A percentile compares a stretch with the other conserved stretches of the same genome.
phyloP scores from a whole-genome alignment of 169 alveolate genomes.

The Perkinsus olseni region DNA sequence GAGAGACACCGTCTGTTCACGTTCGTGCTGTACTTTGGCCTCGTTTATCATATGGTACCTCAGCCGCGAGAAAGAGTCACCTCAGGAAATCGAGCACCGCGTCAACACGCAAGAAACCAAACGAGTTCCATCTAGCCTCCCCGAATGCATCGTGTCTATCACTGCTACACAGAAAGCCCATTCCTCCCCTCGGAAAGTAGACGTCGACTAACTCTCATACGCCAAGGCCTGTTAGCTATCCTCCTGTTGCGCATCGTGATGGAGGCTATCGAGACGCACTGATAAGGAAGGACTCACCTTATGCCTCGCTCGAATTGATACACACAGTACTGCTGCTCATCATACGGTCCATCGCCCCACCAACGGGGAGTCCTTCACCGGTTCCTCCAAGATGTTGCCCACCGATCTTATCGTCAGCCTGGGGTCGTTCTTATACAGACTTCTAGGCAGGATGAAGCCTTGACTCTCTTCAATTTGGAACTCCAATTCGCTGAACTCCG shows the following conservation, averaged over 20 bases:
- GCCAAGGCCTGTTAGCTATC: no score
- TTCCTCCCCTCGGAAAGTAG: no score
- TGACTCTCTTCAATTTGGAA: slow-evolving; percentile 3
- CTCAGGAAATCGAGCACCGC: no score
- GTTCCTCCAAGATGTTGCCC: slow-evolving; percentile 5
- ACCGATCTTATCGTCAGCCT: neutral
- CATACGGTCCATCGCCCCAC: slow-evolving; percentile 14
- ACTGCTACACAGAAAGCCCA: no score
- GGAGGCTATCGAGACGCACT: no score
- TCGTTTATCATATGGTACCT: neutral
- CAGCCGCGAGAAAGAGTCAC: no score
- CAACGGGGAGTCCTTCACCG: slow-evolving; percentile 11
- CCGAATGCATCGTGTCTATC: no score
- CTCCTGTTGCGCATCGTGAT: no score
- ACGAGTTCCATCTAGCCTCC: no score
- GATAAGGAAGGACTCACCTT: neutral
- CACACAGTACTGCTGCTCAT: slow-evolving; percentile 9
- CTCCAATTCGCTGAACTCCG: neutral
- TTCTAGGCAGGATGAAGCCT: slow-evolving; percentile 5
- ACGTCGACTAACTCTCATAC: no score
- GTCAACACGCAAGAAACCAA: no score
- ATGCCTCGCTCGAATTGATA: slow-evolving; percentile 9
- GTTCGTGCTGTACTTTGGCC: neutral
- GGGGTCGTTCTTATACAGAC: slow-evolving; percentile 4
- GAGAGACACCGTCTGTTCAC: neutral